Conservation (phyloP, 352 stramenopile species). For the Phytophthora quininea region DNA sequence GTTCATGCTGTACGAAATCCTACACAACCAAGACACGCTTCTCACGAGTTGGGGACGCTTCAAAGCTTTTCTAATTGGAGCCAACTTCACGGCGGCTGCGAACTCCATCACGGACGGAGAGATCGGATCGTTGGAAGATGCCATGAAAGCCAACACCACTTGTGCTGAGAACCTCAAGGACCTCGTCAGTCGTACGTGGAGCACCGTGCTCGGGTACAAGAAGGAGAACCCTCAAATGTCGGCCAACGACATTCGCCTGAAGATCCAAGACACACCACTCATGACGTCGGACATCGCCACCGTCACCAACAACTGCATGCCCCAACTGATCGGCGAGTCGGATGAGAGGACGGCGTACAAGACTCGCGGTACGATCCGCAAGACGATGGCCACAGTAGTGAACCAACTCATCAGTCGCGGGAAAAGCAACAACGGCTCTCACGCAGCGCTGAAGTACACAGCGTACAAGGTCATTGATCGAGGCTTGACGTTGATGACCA, state of each 20-base stretch:
- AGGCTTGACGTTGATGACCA: not conserved
- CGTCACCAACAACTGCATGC: slow-evolving; percentile 5
- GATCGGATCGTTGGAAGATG: not conserved
- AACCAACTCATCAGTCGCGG: not conserved
- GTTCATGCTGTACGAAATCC: not conserved
- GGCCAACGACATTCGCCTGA: not conserved
- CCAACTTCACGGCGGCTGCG: not conserved
- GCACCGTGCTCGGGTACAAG: not conserved
- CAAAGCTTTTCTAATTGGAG: not conserved
- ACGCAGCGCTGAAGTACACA: not conserved
- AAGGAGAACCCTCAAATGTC: not conserved
- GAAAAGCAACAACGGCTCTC: not conserved
- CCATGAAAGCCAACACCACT: not conserved
- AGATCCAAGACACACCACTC: not conserved
- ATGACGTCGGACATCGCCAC: not conserved
- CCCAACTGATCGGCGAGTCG: not conserved
- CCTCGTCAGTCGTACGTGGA: not conserved
- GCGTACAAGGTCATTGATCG: too few relatives aligned
- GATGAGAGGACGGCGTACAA: not conserved
- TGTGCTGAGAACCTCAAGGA: not conserved
- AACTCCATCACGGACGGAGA: not conserved
- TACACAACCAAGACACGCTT: not conserved
- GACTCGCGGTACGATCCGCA: slow-evolving; percentile 2
- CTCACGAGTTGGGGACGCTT: not conserved
- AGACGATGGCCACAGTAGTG: not conserved